Evolutionary conservation across 228 moss, liverwort and hornwort species (phyloP).

Genomic region (Sphagnum magellanicum): DNA sequence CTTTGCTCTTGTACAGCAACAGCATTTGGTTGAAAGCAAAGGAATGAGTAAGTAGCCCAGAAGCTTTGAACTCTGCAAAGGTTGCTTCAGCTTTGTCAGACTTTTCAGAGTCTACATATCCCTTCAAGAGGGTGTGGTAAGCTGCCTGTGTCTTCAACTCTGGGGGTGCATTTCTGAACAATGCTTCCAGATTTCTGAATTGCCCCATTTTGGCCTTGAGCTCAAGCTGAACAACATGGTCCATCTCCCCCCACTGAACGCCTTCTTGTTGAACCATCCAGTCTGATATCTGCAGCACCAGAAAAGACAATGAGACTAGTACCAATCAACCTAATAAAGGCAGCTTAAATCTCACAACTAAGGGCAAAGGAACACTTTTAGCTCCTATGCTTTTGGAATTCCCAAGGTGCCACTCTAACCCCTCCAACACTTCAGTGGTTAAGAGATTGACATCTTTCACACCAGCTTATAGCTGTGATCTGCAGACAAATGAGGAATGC

Average conservation of each 20-base stretch:
- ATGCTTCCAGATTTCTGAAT: slow-evolving; percentile 23
- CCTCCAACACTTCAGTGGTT: no score
- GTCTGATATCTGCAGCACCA: slow-evolving; percentile 37
- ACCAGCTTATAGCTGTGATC: not conserved
- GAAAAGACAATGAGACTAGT: not conserved
- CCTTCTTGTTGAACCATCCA: slow-evolving; percentile 46
- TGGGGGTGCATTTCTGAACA: slow-evolving; percentile 36
- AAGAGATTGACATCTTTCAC: not conserved
- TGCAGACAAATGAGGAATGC: not conserved
- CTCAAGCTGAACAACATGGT: slow-evolving; percentile 41
- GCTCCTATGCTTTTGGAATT: no score
- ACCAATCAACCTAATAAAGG: not conserved
- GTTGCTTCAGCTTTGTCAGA: slow-evolving; percentile 48
- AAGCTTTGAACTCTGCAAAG: slow-evolving; percentile 33
- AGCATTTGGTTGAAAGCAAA: slow-evolving; percentile 76
- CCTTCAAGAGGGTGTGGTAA: slow-evolving; percentile 45
- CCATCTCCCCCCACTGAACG: slow-evolving; percentile 27
- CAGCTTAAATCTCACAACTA: not conserved
- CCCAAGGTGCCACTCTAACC: no score
- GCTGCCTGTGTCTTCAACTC: slow-evolving; percentile 50
- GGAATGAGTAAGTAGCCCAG: slow-evolving; percentile 39
- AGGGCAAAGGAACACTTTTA: not conserved
- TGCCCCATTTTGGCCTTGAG: slow-evolving; percentile 45
- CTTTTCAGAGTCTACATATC: slow-evolving; percentile 39
- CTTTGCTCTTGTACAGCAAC: slow-evolving; percentile 48